phyloP scores from a whole-genome alignment of 345 rosid genomes.

The Brassica juncea region DNA sequence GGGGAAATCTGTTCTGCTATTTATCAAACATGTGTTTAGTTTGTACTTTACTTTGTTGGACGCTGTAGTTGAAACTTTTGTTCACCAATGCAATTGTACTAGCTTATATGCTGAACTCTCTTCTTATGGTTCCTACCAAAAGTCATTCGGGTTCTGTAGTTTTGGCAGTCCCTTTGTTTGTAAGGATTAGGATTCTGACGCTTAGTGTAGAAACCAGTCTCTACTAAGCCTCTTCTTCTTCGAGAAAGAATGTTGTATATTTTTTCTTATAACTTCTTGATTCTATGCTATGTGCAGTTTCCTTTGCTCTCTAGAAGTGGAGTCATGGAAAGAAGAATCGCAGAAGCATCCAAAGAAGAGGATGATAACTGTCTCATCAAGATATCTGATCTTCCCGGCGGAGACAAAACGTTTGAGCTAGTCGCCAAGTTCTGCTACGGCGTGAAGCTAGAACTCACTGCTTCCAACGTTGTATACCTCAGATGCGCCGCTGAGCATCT shows the following conservation, averaged over 20 bases:
- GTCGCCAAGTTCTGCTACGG: conserved; percentile 96
- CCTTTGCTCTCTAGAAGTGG: conserved; percentile 96
- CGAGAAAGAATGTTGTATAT: not conserved
- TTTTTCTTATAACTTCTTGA: conserved; percentile 16
- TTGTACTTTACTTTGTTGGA: not conserved
- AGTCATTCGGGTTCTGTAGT: not conserved
- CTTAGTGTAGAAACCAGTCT: not conserved
- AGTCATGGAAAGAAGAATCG: conserved; percentile 81
- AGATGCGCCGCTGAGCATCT: conserved; percentile 88
- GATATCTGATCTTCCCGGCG: conserved; percentile 75
- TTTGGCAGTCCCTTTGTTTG: not conserved
- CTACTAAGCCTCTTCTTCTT: not conserved
- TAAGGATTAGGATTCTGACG: not conserved
- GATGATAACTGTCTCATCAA: conserved; percentile 62
- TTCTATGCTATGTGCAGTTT: conserved; percentile 60
- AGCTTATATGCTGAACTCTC: not conserved
- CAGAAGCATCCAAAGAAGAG: conserved; percentile 69
- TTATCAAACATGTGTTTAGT: conserved; percentile 5
- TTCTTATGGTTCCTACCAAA: not conserved
- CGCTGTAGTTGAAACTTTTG: not conserved
- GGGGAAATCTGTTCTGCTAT: not conserved
- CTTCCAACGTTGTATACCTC: conserved; percentile 80
- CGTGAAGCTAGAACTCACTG: conserved; percentile 93
- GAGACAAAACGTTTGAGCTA: conserved; percentile 91
- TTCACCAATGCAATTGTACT: not conserved